A percentile compares a stretch with the other conserved stretches of the same genome.
These are phyloP conservation scores for Boechera stricta DNA, from an alignment of 345 rosid species.

Conservation along the genomic window DNA sequence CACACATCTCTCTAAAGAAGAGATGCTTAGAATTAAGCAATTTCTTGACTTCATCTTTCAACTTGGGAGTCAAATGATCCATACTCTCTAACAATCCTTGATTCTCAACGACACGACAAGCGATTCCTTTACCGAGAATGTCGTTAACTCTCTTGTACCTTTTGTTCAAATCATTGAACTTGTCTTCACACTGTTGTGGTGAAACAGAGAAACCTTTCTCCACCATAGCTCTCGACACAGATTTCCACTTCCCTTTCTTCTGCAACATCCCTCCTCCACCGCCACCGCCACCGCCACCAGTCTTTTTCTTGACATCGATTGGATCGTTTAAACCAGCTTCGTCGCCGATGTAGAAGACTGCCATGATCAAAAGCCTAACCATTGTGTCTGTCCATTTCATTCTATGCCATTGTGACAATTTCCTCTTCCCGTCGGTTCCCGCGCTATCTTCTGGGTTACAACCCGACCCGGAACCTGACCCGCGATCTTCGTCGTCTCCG, in stretches of 20 bases:
- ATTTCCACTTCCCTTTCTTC: constrained; percentile 99
- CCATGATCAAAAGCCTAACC: constrained; percentile 87
- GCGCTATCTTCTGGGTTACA: constrained; percentile 59
- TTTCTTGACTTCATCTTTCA: constrained; percentile 88
- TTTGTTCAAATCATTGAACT: constrained; percentile 94
- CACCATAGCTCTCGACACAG: constrained; percentile 94
- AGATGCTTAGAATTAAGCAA: constrained; percentile 90
- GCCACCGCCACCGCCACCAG: constrained; percentile 44
- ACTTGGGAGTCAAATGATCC: constrained; percentile 72
- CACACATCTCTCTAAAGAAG: constrained; percentile 97
- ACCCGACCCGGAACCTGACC: constrained; percentile 49
- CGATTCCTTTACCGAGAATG: constrained; percentile 86
- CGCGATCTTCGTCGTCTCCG: constrained; percentile 84
- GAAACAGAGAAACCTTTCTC: constrained; percentile 96
- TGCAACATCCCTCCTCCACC: constrained; percentile 66
- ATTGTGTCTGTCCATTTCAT: constrained; percentile 98
- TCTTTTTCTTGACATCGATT: constrained; percentile 59
- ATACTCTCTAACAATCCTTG: constrained; percentile 76
- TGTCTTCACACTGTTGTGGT: constrained; percentile 98
- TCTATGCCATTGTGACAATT: constrained; percentile 86
- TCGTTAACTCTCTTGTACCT: constrained; percentile 98
- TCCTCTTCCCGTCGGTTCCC: constrained; percentile 64
- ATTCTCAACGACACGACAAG: constrained; percentile 94
- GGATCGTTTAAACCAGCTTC: constrained; percentile 65
- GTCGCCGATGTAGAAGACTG: constrained; percentile 91